Conservation (phyloP, 768 basidiomycete genomes). For the Mycena belliarum region DNA sequence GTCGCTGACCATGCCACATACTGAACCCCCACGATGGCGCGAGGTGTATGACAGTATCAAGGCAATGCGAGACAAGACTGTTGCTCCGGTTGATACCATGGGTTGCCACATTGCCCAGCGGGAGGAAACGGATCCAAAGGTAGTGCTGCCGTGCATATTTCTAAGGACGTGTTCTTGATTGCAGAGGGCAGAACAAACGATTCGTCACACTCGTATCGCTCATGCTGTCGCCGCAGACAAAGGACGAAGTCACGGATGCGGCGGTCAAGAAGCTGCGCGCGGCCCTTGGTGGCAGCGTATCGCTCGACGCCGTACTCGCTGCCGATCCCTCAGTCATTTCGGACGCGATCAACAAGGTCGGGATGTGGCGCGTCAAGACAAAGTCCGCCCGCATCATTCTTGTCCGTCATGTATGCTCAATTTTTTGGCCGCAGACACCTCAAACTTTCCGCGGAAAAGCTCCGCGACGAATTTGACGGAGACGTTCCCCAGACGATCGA, state of each 20-base stretch:
- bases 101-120: slow-evolving; percentile 75
- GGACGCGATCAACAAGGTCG: slow-evolving; percentile 83
- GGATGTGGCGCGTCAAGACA: slow-evolving; percentile 90
- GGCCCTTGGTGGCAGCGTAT: slow-evolving; percentile 78
- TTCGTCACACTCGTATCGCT: slow-evolving; percentile 87
- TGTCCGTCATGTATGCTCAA: background rate
- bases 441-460: slow-evolving; percentile 66
- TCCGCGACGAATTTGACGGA: slow-evolving; percentile 72
- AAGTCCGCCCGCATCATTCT: slow-evolving; percentile 48
- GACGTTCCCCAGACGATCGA: slow-evolving; percentile 91
- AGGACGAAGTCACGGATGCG: slow-evolving; percentile 83
- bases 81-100: slow-evolving; percentile 93
- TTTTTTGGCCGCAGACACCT: slow-evolving; percentile 55
- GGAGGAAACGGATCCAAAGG: slow-evolving; percentile 68
- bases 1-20: slow-evolving; percentile 60
- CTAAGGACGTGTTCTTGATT: background rate
- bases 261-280: slow-evolving; percentile 74
- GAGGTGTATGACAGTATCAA: slow-evolving; percentile 73
- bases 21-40: slow-evolving; percentile 65
- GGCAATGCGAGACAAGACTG: slow-evolving; percentile 68
- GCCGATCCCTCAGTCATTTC: slow-evolving; percentile 67
- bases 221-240: slow-evolving; percentile 96
- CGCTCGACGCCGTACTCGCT: slow-evolving; percentile 64
- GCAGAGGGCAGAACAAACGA: slow-evolving; percentile 63
- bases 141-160: slow-evolving; percentile 27